A percentile compares a stretch with the other conserved stretches of the same genome.
Evolutionary conservation across 2,329 filamentous ascomycete genomes (phyloP).

Genomic region (Seiridium cupressi): DNA sequence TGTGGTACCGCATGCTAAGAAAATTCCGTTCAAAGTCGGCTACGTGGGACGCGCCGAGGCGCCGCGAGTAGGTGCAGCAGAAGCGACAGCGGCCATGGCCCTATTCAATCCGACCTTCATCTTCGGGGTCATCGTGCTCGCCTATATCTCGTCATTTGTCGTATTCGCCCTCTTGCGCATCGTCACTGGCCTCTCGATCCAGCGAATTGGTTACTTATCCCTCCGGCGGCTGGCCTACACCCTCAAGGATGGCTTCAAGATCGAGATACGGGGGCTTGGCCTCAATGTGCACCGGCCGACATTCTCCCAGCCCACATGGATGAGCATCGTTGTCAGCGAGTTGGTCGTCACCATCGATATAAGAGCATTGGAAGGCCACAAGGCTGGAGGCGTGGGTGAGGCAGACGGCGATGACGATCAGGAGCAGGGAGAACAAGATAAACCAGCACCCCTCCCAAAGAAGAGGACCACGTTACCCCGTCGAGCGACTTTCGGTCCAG

Average conservation of each 20-base stretch:
- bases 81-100: constrained; percentile 50
- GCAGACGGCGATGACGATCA: constrained; percentile 24
- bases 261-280: constrained; percentile 87
- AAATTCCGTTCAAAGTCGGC: constrained; percentile 13
- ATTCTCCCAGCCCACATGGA: constrained; percentile 95
- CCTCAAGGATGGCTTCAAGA: constrained; percentile 80
- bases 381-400: constrained; percentile 28
- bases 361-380: constrained; percentile 57
- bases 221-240: constrained; percentile 88
- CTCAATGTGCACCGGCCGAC: constrained; percentile 89
- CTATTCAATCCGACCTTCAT: constrained; percentile 76
- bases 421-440: constrained; percentile 15
- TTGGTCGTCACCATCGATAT: constrained; percentile 81
- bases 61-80: constrained; percentile 16
- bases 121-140: constrained; percentile 78
- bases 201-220: constrained; percentile 90
- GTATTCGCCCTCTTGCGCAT: constrained; percentile 91
- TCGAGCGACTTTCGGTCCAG: constrained; percentile 25
- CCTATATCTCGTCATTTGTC: constrained; percentile 90
- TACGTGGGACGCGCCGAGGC: constrained; percentile 24
- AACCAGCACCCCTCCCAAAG: constrained; percentile 13
- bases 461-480: constrained; percentile 25
- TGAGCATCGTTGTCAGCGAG: constrained; percentile 86
- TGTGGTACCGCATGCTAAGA: constrained; percentile 1
- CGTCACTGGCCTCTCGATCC: constrained; percentile 90